Percentiles rank a stretch among this genome's conserved stretches.
phyloP scores from a whole-genome alignment of 2,329 filamentous ascomycete species.

The Fusarium sp. region DNA sequence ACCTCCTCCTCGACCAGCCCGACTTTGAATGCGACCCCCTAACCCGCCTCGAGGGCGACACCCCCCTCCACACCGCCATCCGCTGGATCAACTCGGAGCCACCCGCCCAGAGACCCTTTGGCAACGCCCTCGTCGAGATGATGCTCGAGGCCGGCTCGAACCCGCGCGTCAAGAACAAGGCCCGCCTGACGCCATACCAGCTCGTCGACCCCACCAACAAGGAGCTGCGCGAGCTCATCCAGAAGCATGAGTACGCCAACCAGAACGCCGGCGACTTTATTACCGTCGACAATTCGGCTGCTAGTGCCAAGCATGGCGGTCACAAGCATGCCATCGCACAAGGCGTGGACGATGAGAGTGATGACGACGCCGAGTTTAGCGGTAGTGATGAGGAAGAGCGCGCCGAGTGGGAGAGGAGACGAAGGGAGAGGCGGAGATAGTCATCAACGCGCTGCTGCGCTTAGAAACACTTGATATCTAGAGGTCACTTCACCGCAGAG shows the following conservation, averaged over 20 bases:
- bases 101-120: constrained; percentile 72
- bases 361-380: constrained; percentile 71
- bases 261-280: constrained; percentile 71
- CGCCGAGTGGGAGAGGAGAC: constrained; percentile 69
- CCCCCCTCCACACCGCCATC: constrained; percentile 82
- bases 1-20: constrained; percentile 84
- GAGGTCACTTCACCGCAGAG: constrained; percentile 23
- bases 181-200: constrained; percentile 76
- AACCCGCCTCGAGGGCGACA: constrained; percentile 78
- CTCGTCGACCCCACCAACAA: constrained; percentile 79
- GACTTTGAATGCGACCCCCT: constrained; percentile 87
- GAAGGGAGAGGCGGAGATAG: constrained; percentile 53
- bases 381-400: constrained; percentile 74
- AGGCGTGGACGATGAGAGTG: constrained; percentile 50
- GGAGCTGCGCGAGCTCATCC: constrained; percentile 71
- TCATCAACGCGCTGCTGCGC: constrained; percentile 19
- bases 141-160: constrained; percentile 82
- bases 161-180: constrained; percentile 74
- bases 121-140: constrained; percentile 77
- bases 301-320: constrained; percentile 11
- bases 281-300: constrained; percentile 45
- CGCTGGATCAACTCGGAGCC: constrained; percentile 79
- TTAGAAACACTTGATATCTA: constrained; percentile 28
- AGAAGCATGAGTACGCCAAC: constrained; percentile 76
- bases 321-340: background rate